phyloP scores from a whole-genome alignment of 208 protist genomes.

The Hexamita inflata region DNA sequence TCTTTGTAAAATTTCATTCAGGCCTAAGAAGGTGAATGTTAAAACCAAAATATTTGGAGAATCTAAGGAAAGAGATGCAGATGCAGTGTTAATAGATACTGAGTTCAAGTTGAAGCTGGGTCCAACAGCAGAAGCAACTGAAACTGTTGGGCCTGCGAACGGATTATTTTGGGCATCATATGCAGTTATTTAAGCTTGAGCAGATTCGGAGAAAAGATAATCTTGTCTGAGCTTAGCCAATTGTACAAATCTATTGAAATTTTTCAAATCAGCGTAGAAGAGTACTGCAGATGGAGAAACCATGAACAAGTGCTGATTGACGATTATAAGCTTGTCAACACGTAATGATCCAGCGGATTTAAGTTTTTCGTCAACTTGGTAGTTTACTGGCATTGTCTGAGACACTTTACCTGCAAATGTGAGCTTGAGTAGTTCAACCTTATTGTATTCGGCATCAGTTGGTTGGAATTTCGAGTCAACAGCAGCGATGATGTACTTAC shows the following conservation, averaged over 20 bases:
- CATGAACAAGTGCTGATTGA: constrained; percentile 16
- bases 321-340: neutral
- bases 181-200: neutral
- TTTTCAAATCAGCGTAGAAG: constrained; percentile 8
- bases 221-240: neutral
- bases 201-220: too few species aligned
- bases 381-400: neutral
- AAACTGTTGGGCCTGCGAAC: neutral
- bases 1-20: neutral
- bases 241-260: neutral
- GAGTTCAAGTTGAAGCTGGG: neutral
- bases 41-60: neutral
- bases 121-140: neutral
- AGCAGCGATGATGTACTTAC: constrained; percentile 6
- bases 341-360: too few species aligned
- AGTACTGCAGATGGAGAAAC: neutral
- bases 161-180: neutral
- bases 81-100: neutral
- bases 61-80: neutral
- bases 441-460: neutral
- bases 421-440: constrained; percentile 8
- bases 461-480: neutral
- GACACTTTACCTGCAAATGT: neutral
- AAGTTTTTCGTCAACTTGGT: neutral
- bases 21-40: neutral